These are phyloP conservation scores for Colletotrichum magnum DNA, from an alignment of 2,329 filamentous ascomycete genomes.

Conservation along the genomic window DNA sequence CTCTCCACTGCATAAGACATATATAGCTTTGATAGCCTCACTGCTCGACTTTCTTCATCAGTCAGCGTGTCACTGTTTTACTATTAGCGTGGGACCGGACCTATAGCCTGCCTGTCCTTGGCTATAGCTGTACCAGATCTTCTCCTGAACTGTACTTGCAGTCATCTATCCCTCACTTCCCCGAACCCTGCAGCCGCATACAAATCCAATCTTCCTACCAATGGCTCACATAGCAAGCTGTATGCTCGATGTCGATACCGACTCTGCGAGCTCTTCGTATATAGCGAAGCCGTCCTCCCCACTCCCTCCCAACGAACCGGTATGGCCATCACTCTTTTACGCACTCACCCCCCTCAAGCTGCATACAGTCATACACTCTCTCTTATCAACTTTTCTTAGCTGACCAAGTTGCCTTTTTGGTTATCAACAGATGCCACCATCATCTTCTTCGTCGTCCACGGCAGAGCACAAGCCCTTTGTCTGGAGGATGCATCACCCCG, in stretches of 20 bases:
- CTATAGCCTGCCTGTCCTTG: constrained; percentile 40
- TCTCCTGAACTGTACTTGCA: constrained; percentile 36
- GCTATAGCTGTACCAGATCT: constrained; percentile 42
- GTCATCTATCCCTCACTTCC: constrained; percentile 32
- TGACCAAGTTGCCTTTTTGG: constrained; percentile 32
- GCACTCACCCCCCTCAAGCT: constrained; percentile 1
- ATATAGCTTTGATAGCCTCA: constrained; percentile 45
- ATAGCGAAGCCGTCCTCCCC: constrained; percentile 66
- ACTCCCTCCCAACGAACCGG: constrained; percentile 60
- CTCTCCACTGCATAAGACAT: constrained; percentile 41
- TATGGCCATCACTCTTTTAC: constrained; percentile 50
- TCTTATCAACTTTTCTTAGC: constrained; percentile 26
- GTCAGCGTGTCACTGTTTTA: constrained; percentile 29
- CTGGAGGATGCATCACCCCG: constrained; percentile 72
- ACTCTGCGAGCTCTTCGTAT: constrained; percentile 57
- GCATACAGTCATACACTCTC: constrained; percentile 21
- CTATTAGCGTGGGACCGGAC: constrained; percentile 39
- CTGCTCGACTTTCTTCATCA: constrained; percentile 39
- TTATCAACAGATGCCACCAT: constrained; percentile 40
- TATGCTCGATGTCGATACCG: constrained; percentile 64
- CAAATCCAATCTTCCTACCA: constrained; percentile 43
- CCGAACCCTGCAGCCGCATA: constrained; percentile 35
- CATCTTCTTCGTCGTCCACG: constrained; percentile 32
- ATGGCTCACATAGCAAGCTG: constrained; percentile 77
- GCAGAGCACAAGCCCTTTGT: constrained; percentile 64